A percentile compares a stretch with the other conserved stretches of the same genome.
phyloP scores from a whole-genome alignment of 805 yeast genomes.

The Vanderwaltozyma verrucispora region DNA sequence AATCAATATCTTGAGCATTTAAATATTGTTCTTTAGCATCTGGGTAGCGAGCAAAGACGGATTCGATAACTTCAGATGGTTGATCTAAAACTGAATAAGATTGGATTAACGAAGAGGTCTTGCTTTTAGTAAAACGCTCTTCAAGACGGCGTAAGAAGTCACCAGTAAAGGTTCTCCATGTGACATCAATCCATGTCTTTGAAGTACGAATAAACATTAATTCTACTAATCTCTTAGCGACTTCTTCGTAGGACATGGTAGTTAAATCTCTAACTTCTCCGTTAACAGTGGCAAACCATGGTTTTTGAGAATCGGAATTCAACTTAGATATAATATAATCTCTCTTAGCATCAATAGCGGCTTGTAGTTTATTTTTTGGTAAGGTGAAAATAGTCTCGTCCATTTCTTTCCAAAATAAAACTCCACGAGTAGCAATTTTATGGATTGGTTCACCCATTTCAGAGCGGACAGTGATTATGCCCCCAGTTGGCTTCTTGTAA shows the following conservation, averaged over 20 bases:
- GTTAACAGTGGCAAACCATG: slow-evolving; percentile 79
- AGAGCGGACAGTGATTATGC: slow-evolving; percentile 88
- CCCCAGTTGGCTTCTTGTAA: slow-evolving; percentile 93
- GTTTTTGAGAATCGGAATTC: slow-evolving; percentile 94
- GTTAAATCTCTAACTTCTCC: slow-evolving; percentile 80
- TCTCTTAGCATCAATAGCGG: slow-evolving; percentile 71
- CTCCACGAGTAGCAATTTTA: slow-evolving; percentile 97
- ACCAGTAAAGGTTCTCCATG: slow-evolving; percentile 81
- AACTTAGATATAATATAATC: slow-evolving; percentile 76
- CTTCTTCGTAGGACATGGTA: slow-evolving; percentile 93
- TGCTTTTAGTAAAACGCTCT: slow-evolving; percentile 72
- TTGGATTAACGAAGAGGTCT: slow-evolving; percentile 62
- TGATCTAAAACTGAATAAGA: slow-evolving; percentile 52
- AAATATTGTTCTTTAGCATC: slow-evolving; percentile 70
- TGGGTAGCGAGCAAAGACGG: slow-evolving; percentile 60
- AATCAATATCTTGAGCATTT: slow-evolving; percentile 92
- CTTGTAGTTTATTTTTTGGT: slow-evolving; percentile 81
- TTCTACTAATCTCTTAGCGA: slow-evolving; percentile 77
- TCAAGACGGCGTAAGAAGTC: slow-evolving; percentile 87
- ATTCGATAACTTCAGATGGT: slow-evolving; percentile 52
- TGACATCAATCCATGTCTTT: slow-evolving; percentile 74
- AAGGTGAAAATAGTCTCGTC: slow-evolving; percentile 87
- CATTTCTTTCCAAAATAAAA: slow-evolving; percentile 91
- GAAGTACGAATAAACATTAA: slow-evolving; percentile 76
- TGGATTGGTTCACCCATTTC: slow-evolving; percentile 99